Percentiles rank a stretch among this genome's conserved stretches.
phyloP scores from a whole-genome alignment of 2,329 filamentous ascomycete genomes.

The Hypocreales sp. region DNA sequence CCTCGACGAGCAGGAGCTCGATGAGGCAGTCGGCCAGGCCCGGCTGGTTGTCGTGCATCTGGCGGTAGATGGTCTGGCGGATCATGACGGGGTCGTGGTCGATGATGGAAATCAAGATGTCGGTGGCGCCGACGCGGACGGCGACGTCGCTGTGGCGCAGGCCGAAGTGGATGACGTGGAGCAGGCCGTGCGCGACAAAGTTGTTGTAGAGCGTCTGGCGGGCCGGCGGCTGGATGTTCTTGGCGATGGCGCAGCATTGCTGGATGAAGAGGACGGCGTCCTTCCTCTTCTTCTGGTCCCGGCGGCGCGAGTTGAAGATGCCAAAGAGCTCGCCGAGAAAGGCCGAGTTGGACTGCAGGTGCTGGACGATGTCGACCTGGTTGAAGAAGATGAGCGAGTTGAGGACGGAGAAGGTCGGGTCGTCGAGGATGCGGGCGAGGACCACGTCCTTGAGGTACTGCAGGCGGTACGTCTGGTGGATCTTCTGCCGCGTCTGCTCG shows the following conservation, averaged over 20 bases:
- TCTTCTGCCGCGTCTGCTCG: conserved; percentile 67
- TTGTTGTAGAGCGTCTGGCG: conserved; percentile 76
- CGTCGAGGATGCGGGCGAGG: conserved; percentile 85
- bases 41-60: conserved; percentile 72
- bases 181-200: conserved; percentile 74
- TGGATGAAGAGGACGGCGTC: conserved; percentile 94
- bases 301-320: conserved; percentile 57
- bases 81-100: conserved; percentile 95
- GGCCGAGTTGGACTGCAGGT: conserved; percentile 65
- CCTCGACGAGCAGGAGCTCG: conserved; percentile 78
- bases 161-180: conserved; percentile 83
- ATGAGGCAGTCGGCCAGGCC: conserved; percentile 86
- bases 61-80: conserved; percentile 80
- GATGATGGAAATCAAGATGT: conserved; percentile 85
- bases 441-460: conserved; percentile 99
- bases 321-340: conserved; percentile 79
- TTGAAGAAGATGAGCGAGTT: conserved; percentile 99
- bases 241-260: conserved; percentile 86
- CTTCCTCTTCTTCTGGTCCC: conserved; percentile 62
- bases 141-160: conserved; percentile 71
- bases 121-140: conserved; percentile 81
- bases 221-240: conserved; percentile 76
- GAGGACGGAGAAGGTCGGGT: conserved; percentile 92
- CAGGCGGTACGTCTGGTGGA: conserved; percentile 88
- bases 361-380: conserved; percentile 92